Evolutionary conservation across 2,329 filamentous ascomycete species (phyloP).

Genomic region (Penicillium sp.): DNA sequence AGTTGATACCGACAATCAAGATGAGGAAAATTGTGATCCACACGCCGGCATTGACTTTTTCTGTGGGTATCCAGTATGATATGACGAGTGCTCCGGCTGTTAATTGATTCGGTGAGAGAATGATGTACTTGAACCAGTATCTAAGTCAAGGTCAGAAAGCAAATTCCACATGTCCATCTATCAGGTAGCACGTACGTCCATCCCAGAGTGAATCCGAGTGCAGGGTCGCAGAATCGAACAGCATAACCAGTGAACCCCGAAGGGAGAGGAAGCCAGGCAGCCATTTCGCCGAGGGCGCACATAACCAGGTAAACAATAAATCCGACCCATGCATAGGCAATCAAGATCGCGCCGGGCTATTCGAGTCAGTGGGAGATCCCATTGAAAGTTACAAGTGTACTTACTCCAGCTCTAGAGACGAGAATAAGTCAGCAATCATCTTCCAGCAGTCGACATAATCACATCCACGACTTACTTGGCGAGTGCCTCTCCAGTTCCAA

Average conservation of each 20-base stretch:
- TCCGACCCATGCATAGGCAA: conserved; percentile 50
- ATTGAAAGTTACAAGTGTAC: conserved; percentile 14
- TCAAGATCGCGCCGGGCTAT: conserved; percentile 47
- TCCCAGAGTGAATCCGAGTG: conserved; percentile 77
- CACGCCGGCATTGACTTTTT: conserved; percentile 74
- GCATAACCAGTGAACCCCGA: conserved; percentile 84
- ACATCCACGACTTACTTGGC: conserved; percentile 35
- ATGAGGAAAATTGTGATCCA: conserved; percentile 75
- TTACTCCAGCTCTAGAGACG: conserved; percentile 40
- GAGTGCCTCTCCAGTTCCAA: conserved; percentile 44
- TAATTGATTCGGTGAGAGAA: conserved; percentile 82
- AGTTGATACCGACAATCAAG: conserved; percentile 68
- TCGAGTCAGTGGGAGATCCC: conserved; percentile 6
- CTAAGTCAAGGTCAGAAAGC: conserved; percentile 23
- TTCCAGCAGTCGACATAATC: neutral
- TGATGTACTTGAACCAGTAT: conserved; percentile 77
- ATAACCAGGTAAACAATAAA: conserved; percentile 78
- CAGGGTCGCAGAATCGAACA: conserved; percentile 76
- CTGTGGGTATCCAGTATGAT: conserved; percentile 71
- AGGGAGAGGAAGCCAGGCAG: conserved; percentile 76
- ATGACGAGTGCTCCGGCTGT: conserved; percentile 81
- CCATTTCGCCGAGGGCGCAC: conserved; percentile 82
- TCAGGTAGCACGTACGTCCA: conserved; percentile 60
- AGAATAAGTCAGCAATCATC: conserved; percentile 17
- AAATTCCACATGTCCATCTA: too few relatives aligned